Conservation (phyloP, 2,329 filamentous ascomycete species). For the Diaporthe citri region DNA sequence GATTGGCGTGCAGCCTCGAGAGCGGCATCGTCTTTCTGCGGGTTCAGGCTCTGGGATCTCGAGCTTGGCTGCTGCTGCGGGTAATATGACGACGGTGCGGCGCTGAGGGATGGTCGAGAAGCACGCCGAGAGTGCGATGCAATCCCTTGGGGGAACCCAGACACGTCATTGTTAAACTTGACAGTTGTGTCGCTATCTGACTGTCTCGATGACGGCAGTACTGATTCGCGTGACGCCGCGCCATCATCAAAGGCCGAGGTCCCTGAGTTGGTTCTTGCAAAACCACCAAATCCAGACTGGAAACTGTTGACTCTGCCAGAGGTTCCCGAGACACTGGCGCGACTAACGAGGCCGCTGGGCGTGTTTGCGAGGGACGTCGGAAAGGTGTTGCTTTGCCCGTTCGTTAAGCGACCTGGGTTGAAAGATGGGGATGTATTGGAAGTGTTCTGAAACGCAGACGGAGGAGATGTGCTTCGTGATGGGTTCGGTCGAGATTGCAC, state of each 20-base stretch:
- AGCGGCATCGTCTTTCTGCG: slow-evolving; percentile 19
- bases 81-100: slow-evolving; percentile 24
- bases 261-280: slow-evolving; percentile 23
- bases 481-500: slow-evolving; percentile 34
- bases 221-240: slow-evolving; percentile 16
- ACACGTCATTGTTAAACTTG: slow-evolving; percentile 25
- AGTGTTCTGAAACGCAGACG: slow-evolving; percentile 31
- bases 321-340: slow-evolving; percentile 12
- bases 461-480: slow-evolving; percentile 38
- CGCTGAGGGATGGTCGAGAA: slow-evolving; percentile 37
- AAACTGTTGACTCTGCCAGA: slow-evolving; percentile 25
- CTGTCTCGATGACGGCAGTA: slow-evolving; percentile 33
- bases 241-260: slow-evolving; percentile 34
- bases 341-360: neutral
- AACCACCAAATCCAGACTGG: slow-evolving; percentile 31
- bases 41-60: slow-evolving; percentile 37
- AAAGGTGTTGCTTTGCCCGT: slow-evolving; percentile 20
- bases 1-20: slow-evolving; percentile 28
- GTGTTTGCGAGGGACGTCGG: slow-evolving; percentile 22
- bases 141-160: slow-evolving; percentile 19
- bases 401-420: slow-evolving; percentile 31
- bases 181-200: slow-evolving; percentile 33
- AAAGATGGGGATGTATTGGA: slow-evolving; percentile 38
- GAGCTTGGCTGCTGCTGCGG: slow-evolving; percentile 29
- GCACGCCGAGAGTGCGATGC: slow-evolving; percentile 34